Evolutionary conservation across 169 alveolate genomes (phyloP).

Genomic region (Eimeria acervulina): DNA sequence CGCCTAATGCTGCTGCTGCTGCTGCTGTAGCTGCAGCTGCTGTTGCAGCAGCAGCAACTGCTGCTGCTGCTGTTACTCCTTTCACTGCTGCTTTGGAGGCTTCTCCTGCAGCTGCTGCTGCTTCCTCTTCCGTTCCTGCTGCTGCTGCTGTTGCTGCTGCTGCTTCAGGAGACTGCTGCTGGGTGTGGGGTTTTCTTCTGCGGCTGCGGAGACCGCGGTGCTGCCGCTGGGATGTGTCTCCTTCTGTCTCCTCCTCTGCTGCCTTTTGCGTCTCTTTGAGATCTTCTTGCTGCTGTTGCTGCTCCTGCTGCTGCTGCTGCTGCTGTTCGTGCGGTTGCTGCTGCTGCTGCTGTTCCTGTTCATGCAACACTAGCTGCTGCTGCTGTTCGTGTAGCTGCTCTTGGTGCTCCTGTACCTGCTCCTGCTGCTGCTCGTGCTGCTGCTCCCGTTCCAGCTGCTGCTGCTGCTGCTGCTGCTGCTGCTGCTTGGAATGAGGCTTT

Average conservation of each 20-base stretch:
- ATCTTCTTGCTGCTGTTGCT: neutral
- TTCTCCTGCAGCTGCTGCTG: neutral
- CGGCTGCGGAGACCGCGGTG: neutral
- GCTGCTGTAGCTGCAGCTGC: neutral
- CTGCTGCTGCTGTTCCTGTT: constrained; percentile 14
- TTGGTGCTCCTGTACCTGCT: neutral
- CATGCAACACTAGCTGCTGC: too few species aligned
- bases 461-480: constrained; percentile 54
- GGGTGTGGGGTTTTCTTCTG: neutral
- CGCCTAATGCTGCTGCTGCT: neutral
- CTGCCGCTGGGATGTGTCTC: neutral
- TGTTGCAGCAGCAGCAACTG: neutral
- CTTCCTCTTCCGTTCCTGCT: neutral
- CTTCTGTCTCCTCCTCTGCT: neutral
- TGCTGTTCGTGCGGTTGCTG: neutral
- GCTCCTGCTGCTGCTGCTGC: neutral
- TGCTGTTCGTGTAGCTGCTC: neutral
- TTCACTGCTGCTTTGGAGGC: neutral
- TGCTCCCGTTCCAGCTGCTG: neutral
- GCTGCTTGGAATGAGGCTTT: neutral
- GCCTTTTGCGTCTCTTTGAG: neutral
- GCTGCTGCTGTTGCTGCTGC: constrained; percentile 54
- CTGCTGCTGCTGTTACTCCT: constrained; percentile 12
- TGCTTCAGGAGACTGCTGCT: neutral
- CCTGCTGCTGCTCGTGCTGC: neutral